These are phyloP conservation scores for Chenopodium berlandieri DNA, from an alignment of 148 eudicot species.

Conservation along the genomic window DNA sequence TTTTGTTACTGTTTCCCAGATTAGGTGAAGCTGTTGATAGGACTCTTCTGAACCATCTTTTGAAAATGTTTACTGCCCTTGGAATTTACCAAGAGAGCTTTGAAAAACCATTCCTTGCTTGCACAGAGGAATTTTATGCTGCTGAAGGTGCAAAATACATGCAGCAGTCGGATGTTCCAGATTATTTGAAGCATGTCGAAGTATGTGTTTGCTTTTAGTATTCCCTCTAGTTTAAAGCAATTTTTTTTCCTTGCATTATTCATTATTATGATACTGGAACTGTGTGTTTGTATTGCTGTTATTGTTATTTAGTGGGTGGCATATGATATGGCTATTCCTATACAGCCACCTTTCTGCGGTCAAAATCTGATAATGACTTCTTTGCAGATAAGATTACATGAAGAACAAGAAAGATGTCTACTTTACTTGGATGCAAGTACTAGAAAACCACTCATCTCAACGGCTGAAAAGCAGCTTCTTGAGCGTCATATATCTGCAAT, in stretches of 20 bases:
- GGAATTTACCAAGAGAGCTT: conserved; percentile 87
- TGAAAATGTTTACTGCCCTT: conserved; percentile 95
- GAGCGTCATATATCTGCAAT: conserved; percentile 81
- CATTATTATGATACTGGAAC: background rate
- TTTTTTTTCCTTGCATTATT: background rate
- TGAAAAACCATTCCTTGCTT: conserved; percentile 88
- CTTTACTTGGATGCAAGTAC: conserved; percentile 85
- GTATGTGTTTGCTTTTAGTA: conserved; percentile 37
- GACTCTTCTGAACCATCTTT: conserved; percentile 91
- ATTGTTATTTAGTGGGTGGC: background rate
- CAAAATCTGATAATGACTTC: conserved; percentile 23
- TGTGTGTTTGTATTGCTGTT: background rate
- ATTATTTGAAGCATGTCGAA: conserved; percentile 93
- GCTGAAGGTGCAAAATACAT: conserved; percentile 90
- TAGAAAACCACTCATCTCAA: conserved; percentile 77
- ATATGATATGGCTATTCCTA: background rate
- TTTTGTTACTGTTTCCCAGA: conserved; percentile 43
- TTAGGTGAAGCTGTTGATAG: conserved; percentile 94
- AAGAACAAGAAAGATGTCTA: conserved; percentile 91
- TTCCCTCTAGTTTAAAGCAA: background rate
- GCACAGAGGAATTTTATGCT: conserved; percentile 91
- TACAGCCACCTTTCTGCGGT: background rate
- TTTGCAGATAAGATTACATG: conserved; percentile 80
- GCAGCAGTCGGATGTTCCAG: conserved; percentile 97
- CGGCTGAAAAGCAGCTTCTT: conserved; percentile 88